A percentile compares a stretch with the other conserved stretches of the same genome.
These are phyloP conservation scores for Ustilago bromivora DNA, from an alignment of 1,284 basidiomycete species.

Conservation along the genomic window DNA sequence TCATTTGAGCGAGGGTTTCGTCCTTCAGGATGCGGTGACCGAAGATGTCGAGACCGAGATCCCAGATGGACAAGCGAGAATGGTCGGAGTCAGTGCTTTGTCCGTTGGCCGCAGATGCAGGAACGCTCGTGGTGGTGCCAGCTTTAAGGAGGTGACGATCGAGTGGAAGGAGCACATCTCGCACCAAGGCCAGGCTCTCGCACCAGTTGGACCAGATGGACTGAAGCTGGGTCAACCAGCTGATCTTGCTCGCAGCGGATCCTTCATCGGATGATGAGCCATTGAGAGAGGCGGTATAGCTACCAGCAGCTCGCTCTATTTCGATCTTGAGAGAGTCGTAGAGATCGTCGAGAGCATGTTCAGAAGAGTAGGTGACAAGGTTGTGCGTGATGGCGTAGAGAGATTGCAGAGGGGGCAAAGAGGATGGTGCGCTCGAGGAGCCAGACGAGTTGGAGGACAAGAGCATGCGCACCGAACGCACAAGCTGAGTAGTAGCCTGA, in stretches of 20 bases:
- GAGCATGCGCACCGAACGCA: slow-evolving; percentile 42
- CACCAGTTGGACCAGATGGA: slow-evolving; percentile 56
- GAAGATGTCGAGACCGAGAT: slow-evolving; percentile 56
- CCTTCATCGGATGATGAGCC: slow-evolving; percentile 32
- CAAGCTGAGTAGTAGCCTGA: slow-evolving; percentile 29
- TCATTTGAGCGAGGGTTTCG: slow-evolving; percentile 25
- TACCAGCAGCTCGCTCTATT: slow-evolving; percentile 54
- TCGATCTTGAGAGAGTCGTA: slow-evolving; percentile 63
- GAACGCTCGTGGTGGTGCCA: neutral
- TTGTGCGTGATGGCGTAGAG: slow-evolving; percentile 44
- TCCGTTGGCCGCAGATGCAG: neutral
- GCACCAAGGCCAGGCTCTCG: slow-evolving; percentile 39
- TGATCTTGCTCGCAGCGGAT: slow-evolving; percentile 19
- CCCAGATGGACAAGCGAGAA: slow-evolving; percentile 32
- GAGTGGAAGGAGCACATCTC: slow-evolving; percentile 39
- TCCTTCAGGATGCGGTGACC: slow-evolving; percentile 54
- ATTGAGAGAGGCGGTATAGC: slow-evolving; percentile 30
- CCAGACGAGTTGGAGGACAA: slow-evolving; percentile 19
- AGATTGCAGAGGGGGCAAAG: slow-evolving; percentile 29
- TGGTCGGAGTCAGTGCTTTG: neutral
- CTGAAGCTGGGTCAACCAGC: slow-evolving; percentile 50
- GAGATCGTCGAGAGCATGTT: slow-evolving; percentile 28
- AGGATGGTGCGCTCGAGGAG: slow-evolving; percentile 1
- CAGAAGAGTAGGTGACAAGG: slow-evolving; percentile 22
- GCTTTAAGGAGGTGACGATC: slow-evolving; percentile 29